Evolutionary conservation across 2,329 filamentous ascomycete species (phyloP).

Genomic region (Botrytis tulipae): DNA sequence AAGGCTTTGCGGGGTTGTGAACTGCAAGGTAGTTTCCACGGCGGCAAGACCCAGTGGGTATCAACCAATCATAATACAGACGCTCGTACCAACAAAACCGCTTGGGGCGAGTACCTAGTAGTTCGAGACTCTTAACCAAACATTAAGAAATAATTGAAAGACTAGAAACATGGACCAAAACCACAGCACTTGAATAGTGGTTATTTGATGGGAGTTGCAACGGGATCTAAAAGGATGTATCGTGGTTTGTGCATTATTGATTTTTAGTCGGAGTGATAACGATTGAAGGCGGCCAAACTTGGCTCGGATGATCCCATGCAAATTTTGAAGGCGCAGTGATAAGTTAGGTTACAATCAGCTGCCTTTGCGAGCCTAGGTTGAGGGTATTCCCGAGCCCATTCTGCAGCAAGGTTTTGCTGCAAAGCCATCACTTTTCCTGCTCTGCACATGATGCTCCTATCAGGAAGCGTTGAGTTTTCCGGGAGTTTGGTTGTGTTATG

Average conservation of each 20-base stretch:
- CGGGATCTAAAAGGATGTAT: not conserved
- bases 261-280: not conserved
- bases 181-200: not conserved
- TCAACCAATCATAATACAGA: not conserved
- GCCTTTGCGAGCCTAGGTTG: not conserved
- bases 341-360: not conserved
- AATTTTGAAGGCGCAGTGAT: not conserved
- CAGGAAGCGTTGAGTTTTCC: not conserved
- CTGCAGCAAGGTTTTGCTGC: constrained; percentile 4
- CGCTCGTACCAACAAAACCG: constrained; percentile 4
- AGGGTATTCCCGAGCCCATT: constrained; percentile 11
- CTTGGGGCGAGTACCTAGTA: not conserved
- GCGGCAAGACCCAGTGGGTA: constrained; percentile 1
- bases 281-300: not conserved
- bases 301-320: not conserved
- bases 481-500: not conserved
- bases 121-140: not conserved
- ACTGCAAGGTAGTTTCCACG: constrained; percentile 1
- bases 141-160: not conserved
- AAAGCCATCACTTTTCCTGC: not conserved
- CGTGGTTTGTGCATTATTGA: not conserved
- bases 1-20: not conserved
- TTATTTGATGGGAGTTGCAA: not conserved
- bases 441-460: not conserved
- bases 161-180: not conserved